Evolutionary conservation across 768 basidiomycete species (phyloP).

Genomic region (Macrolepiota albuminosa): DNA sequence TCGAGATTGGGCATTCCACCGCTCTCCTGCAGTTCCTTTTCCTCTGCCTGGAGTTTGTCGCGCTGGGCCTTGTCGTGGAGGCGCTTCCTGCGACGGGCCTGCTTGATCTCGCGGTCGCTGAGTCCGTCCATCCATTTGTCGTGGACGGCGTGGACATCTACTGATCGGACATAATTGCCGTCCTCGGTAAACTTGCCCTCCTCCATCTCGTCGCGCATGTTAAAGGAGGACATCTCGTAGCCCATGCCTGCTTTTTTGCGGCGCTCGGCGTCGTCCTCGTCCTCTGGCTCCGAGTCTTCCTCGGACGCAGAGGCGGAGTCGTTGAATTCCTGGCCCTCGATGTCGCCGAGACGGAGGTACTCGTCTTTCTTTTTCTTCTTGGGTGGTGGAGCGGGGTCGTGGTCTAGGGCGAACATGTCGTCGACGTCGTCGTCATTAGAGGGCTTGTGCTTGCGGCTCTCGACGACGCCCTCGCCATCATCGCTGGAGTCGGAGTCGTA

Average conservation of each 20-base stretch:
- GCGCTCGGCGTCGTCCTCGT: constrained; percentile 78
- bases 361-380: constrained; percentile 60
- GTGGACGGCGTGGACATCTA: constrained; percentile 88
- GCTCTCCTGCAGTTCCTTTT: constrained; percentile 62
- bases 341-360: constrained; percentile 86
- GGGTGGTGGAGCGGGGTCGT: background rate
- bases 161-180: constrained; percentile 79
- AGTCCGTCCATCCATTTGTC: constrained; percentile 96
- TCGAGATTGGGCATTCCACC: constrained; percentile 64
- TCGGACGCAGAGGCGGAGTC: constrained; percentile 37
- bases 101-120: constrained; percentile 80
- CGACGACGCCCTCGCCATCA: constrained; percentile 91
- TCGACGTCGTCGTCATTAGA: constrained; percentile 51
- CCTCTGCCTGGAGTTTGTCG: constrained; percentile 68
- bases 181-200: constrained; percentile 97
- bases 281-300: constrained; percentile 52
- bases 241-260: constrained; percentile 88
- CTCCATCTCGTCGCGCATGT: constrained; percentile 99
- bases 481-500: constrained; percentile 95
- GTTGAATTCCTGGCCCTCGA: constrained; percentile 93
- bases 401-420: constrained; percentile 76
- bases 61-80: constrained; percentile 68
- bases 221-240: constrained; percentile 90
- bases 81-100: constrained; percentile 71
- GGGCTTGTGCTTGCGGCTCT: constrained; percentile 59